Evolutionary conservation across 257 asterid genomes (phyloP).

Genomic region (Nemophila menziesii): DNA sequence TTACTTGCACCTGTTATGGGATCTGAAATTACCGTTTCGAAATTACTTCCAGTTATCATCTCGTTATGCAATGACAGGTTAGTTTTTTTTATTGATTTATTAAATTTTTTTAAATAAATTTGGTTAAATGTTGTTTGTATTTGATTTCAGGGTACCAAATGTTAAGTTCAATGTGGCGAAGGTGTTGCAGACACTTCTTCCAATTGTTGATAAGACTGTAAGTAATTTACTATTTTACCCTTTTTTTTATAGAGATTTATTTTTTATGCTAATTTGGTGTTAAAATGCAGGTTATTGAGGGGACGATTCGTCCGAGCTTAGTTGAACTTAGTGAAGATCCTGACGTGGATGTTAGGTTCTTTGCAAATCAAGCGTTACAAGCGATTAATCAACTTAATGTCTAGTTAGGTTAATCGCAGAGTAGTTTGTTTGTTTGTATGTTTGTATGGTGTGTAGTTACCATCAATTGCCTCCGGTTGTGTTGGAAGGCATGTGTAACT

Average conservation of each 20-base stretch:
- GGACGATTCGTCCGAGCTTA: conserved; percentile 60
- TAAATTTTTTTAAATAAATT: background rate
- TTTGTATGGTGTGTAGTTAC: background rate
- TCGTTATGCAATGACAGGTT: conserved; percentile 71
- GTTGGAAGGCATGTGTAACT: no score
- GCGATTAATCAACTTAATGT: conserved; percentile 57
- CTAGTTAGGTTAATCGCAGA: conserved; percentile 27
- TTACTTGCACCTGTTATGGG: conserved; percentile 53
- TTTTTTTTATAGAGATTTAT: background rate
- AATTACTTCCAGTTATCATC: conserved; percentile 44
- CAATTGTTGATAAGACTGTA: conserved; percentile 73
- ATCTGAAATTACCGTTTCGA: conserved; percentile 38
- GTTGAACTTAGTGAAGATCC: conserved; percentile 86
- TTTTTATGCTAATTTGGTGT: background rate
- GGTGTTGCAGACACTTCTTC: conserved; percentile 75
- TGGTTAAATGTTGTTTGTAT: conserved; percentile 4
- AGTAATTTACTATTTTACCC: conserved; percentile 17
- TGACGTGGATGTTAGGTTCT: conserved; percentile 82
- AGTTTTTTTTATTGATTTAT: background rate
- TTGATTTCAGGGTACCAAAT: conserved; percentile 74
- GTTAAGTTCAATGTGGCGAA: conserved; percentile 86
- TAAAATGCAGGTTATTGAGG: conserved; percentile 63
- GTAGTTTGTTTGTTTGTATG: background rate
- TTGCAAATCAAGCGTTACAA: conserved; percentile 81
- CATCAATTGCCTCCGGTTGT: no score